These are phyloP conservation scores for Fusarium piperis DNA, from an alignment of 2,329 filamentous ascomycete species.

Conservation along the genomic window DNA sequence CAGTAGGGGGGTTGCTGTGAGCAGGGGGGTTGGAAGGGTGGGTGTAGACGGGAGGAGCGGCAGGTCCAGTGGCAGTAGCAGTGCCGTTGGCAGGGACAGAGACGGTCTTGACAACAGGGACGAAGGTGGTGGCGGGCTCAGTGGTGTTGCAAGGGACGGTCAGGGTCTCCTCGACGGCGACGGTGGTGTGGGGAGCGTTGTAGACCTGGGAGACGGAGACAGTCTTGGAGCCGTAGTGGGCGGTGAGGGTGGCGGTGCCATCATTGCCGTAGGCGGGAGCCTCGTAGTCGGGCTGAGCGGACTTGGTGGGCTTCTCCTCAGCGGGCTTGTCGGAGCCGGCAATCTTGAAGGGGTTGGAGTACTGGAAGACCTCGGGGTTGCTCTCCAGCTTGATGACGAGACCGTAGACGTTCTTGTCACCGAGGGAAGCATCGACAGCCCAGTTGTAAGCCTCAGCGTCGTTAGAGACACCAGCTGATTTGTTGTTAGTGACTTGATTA, in stretches of 20 bases:
- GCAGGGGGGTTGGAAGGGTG: slow-evolving; percentile 35
- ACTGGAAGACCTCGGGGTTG: slow-evolving; percentile 65
- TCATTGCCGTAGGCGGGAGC: slow-evolving; percentile 39
- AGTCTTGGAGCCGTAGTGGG: slow-evolving; percentile 44
- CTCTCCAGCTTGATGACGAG: slow-evolving; percentile 63
- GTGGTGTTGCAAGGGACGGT: slow-evolving; percentile 41
- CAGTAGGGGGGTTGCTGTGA: slow-evolving; percentile 25
- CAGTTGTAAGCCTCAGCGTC: slow-evolving; percentile 58
- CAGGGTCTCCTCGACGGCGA: slow-evolving; percentile 28
- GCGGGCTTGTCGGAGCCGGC: slow-evolving; percentile 40
- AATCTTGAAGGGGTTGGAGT: slow-evolving; percentile 70
- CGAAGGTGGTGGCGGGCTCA: slow-evolving; percentile 29
- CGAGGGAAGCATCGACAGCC: slow-evolving; percentile 58
- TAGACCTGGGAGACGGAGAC: slow-evolving; percentile 40
- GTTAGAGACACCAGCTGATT: slow-evolving; percentile 59
- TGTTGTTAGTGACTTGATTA: neutral
- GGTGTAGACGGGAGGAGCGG: slow-evolving; percentile 31
- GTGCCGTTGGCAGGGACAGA: slow-evolving; percentile 31
- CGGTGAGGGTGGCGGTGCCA: slow-evolving; percentile 43
- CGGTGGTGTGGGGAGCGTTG: slow-evolving; percentile 35
- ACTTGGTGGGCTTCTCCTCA: neutral
- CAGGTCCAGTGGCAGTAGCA: slow-evolving; percentile 6
- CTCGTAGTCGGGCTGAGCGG: slow-evolving; percentile 9
- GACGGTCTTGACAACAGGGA: slow-evolving; percentile 39
- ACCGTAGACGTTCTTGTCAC: slow-evolving; percentile 62